Percentiles rank a stretch among this genome's conserved stretches.
phyloP scores from a whole-genome alignment of 495 filamentous ascomycete species.

The Gamarada debralockiae region DNA sequence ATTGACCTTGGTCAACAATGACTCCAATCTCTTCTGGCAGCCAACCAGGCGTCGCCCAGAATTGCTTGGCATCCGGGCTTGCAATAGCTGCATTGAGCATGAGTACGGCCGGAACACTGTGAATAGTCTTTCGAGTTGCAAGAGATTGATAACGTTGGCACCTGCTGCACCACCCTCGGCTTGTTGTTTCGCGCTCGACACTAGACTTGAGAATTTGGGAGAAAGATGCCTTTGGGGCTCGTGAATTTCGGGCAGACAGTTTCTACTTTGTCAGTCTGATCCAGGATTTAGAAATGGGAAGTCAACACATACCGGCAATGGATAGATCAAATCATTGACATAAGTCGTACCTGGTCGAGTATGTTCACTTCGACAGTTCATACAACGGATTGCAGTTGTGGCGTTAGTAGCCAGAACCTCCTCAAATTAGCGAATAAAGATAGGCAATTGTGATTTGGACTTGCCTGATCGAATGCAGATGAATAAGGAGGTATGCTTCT shows the following conservation, averaged over 20 bases:
- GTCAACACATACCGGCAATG: conserved; percentile 43
- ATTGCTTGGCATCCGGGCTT: conserved; percentile 63
- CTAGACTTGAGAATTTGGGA: conserved; percentile 81
- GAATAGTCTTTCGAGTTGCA: conserved; percentile 72
- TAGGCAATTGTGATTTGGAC: neutral
- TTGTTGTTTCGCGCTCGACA: conserved; percentile 77
- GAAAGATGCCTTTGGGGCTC: conserved; percentile 58
- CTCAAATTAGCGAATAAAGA: neutral
- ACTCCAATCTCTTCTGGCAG: conserved; percentile 90
- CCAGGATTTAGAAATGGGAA: neutral
- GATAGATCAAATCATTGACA: conserved; percentile 84
- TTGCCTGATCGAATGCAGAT: conserved; percentile 52
- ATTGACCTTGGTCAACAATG: conserved; percentile 67
- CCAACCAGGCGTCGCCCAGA: conserved; percentile 88
- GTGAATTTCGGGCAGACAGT: conserved; percentile 43
- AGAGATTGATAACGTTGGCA: conserved; percentile 85
- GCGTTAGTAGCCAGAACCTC: conserved; percentile 51
- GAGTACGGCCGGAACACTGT: conserved; percentile 73
- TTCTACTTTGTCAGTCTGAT: conserved; percentile 28
- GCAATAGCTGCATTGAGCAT: conserved; percentile 78
- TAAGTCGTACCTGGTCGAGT: conserved; percentile 62
- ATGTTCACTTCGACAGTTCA: conserved; percentile 76
- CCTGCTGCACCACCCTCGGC: conserved; percentile 83
- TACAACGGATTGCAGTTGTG: conserved; percentile 65
- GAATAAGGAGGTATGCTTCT: conserved; percentile 54